Conservation (phyloP, 768 basidiomycete species). For the Xanthoconium stramineum region DNA sequence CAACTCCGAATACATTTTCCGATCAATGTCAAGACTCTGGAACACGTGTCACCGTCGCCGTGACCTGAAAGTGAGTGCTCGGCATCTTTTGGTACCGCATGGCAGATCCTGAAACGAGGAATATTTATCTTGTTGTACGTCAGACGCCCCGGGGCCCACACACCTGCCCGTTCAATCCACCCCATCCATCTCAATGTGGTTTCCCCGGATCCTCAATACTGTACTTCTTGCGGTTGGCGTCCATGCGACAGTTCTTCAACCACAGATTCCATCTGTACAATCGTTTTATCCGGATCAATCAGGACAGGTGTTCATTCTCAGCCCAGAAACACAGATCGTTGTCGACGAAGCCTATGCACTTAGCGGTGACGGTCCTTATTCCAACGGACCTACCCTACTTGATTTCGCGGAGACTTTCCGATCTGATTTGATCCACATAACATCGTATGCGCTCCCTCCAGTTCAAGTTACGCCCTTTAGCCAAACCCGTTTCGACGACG, state of each 20-base stretch:
- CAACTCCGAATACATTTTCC: too few relatives aligned
- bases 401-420: constrained; percentile 38
- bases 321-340: constrained; percentile 31
- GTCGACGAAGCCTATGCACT: constrained; percentile 33
- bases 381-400: constrained; percentile 31
- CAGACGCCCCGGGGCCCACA: too few relatives aligned
- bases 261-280: constrained; percentile 39
- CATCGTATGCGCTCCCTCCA: constrained; percentile 25
- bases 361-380: not conserved
- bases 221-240: not conserved
- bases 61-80: too few relatives aligned
- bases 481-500: not conserved
- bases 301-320: constrained; percentile 29
- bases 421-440: constrained; percentile 31
- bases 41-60: too few relatives aligned
- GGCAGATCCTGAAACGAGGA: too few relatives aligned
- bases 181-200: not conserved
- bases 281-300: constrained; percentile 26
- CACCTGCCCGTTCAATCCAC: too few relatives aligned
- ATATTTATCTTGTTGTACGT: too few relatives aligned
- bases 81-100: too few relatives aligned
- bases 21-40: too few relatives aligned
- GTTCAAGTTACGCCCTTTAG: constrained; percentile 20
- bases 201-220: not conserved
- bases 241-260: constrained; percentile 8